Base-by-base conservation (phyloP, 148 eudicot species). In the Rhododendron mucronatum region DNA sequence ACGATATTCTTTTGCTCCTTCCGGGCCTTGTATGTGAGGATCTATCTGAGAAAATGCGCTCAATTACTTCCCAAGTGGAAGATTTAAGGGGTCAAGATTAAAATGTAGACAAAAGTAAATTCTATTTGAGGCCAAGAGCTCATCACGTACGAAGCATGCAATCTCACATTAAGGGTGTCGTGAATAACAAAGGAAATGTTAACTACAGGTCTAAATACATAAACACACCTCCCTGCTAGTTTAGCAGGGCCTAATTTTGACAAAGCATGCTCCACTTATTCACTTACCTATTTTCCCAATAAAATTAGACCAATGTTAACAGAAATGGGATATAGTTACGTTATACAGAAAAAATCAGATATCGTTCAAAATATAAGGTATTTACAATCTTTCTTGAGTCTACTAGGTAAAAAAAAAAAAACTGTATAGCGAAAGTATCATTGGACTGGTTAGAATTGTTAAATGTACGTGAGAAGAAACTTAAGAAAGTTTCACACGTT, bases 191-290 rank as follows among this genome's bases (percentile, higher is more conserved):
- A 10, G 51, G 51, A 48, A 48, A 48, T 48, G 51, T 10, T 9
- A 48, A 48, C 12, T 48, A 33, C 35, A 1, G 35, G 18, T 16
- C 28, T 33, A 67, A 80, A 47, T 26, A 59, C 48, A 59, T 35
- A 18, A 82, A 45, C 81, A 48, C 59, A 89, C 89, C 88, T 88
- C 67, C 85, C 88, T 53, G 73, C 79, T 48, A 78, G 41, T 30
- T 87, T 45, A 55, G 86, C 75, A 48, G 87, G 90, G 65, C 87
- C 90, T 69, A 79, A 87, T 75, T 77, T 90, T 65, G 90, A 81
- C 82, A 86, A 88, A 80, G 91, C 91, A 53, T 89, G 90, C 85
- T 88, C 92, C 77, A 87, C 86, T 87, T 90, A 90, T 90, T 90
- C 88, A 51, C 92, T 89, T 65, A 89, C 89, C 89, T 87, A 88